Evolutionary conservation across 73 alveolate genomes (phyloP), one percentile per base, ranked within the genome.

Genomic region (Paramecium octaurelia): DNA sequence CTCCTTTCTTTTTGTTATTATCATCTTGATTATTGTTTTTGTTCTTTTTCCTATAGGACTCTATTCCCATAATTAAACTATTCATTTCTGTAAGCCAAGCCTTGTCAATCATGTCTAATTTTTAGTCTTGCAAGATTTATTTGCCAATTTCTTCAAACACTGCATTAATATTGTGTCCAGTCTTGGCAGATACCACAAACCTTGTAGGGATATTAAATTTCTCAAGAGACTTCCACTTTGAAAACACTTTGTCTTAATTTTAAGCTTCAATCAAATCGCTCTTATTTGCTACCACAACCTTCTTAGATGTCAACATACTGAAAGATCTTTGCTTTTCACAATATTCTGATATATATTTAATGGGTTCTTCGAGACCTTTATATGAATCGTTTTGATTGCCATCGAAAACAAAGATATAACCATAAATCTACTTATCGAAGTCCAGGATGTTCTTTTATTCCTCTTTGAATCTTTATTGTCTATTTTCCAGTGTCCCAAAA

Each of bases 111-210:
- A 80, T 80, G 12, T 80, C 91, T 3, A 80, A 48, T 18, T 42
- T 43, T n/a, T 80, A 46, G 44, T 80, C 91, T 24, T 64, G 10
- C 21, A 42, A 35, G 11, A 80, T 80, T 31, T 18, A 2, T 48
- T 80, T 80, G 11, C 91, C 91, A 21, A 80, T 24, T 24, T 80
- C 91, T 20, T 80, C 91, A 48, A 80, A 80, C 7, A 80, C 44
- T 4, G 38, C 44, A 44, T 80, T 80, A 43, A 80, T 16, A 21
- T 46, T 40, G 24, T 18, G 7, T 8, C 76, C 73, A 43, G 91
- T 80, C 8, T 80, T 80, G 8, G 91, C 91, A 42, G 91, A 80
- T 20, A 48, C 91, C 12, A 31, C 16, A 80, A 21, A 80, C 21
- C 44, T 80, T 12, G 70, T 43, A 21, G 34, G 42, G n/a, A 42